phyloP scores from a whole-genome alignment of 2,329 filamentous ascomycete genomes.

The Aspergillus pseudoviridinutans region DNA sequence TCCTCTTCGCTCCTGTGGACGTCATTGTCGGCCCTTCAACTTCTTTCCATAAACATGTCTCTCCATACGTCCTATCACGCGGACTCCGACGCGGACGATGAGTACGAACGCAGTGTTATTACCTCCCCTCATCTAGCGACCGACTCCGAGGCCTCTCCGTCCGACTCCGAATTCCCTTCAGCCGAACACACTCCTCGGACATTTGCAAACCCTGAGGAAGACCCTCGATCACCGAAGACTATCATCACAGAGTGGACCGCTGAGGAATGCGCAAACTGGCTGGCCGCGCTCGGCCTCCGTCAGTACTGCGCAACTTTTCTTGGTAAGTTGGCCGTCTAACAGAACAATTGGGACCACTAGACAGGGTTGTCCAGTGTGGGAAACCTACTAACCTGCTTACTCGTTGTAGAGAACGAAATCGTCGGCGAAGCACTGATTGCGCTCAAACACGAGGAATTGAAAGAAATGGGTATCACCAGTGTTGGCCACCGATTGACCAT shows the following conservation, averaged over 20 bases:
- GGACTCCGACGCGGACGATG: constrained; percentile 63
- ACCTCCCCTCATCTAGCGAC: constrained; percentile 54
- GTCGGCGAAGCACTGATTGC: constrained; percentile 87
- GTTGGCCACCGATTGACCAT: constrained; percentile 93
- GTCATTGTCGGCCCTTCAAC: constrained; percentile 10
- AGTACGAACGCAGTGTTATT: constrained; percentile 59
- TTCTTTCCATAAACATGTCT: constrained; percentile 30
- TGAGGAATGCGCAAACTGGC: constrained; percentile 87
- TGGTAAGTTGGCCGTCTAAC: constrained; percentile 55
- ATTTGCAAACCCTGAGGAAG: constrained; percentile 50
- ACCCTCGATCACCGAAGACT: constrained; percentile 51
- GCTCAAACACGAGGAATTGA: constrained; percentile 86
- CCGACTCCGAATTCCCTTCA: constrained; percentile 55
- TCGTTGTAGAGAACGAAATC: constrained; percentile 76
- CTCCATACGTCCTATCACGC: constrained; percentile 53
- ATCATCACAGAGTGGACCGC: constrained; percentile 62
- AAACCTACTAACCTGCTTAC: background rate
- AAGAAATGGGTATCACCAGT: constrained; percentile 88
- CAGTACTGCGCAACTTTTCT: constrained; percentile 82
- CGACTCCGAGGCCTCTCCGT: constrained; percentile 56
- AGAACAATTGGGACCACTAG: constrained; percentile 3
- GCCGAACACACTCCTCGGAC: constrained; percentile 62
- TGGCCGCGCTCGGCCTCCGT: constrained; percentile 70
- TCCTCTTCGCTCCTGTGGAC: constrained; percentile 8
- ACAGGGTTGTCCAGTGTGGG: background rate